Evolutionary conservation across 2,329 filamentous ascomycete species (phyloP).

Genomic region (Paecilomyces sp.): DNA sequence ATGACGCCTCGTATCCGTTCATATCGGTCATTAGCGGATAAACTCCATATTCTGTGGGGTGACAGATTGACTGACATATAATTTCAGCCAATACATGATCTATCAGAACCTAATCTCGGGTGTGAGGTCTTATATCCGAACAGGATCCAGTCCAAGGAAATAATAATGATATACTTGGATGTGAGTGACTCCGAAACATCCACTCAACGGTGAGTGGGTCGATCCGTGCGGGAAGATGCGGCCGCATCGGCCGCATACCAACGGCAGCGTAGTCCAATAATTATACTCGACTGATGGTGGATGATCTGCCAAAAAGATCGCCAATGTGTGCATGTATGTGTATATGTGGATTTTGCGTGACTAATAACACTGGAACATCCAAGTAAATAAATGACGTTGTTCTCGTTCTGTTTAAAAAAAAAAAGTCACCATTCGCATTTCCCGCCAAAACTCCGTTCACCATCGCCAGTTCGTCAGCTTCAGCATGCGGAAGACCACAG

Average conservation of each 20-base stretch:
- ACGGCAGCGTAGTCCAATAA: too few relatives aligned
- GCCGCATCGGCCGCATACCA: not conserved
- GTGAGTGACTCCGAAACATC: too few relatives aligned
- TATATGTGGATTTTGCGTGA: too few relatives aligned
- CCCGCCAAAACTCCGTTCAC: not conserved
- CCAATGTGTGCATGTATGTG: too few relatives aligned
- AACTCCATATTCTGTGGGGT: not conserved
- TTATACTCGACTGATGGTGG: too few relatives aligned
- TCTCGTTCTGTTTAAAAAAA: conserved; percentile 2
- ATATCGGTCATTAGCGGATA: not conserved
- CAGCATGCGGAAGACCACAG: conserved; percentile 3
- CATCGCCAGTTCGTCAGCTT: conserved; percentile 1
- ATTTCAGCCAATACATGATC: not conserved
- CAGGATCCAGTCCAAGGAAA: not conserved
- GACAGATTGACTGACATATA: too few relatives aligned
- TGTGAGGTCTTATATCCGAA: not conserved
- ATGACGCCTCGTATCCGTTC: not conserved
- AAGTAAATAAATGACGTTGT: not conserved
- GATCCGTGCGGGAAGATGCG: not conserved
- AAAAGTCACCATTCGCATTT: not conserved
- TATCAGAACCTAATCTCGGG: not conserved
- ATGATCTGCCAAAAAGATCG: too few relatives aligned
- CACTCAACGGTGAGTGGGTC: not conserved
- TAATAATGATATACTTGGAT: too few relatives aligned
- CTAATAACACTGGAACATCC: not conserved